Conservation (phyloP, 352 stramenopile genomes). For the Phytopythium delawarense region DNA sequence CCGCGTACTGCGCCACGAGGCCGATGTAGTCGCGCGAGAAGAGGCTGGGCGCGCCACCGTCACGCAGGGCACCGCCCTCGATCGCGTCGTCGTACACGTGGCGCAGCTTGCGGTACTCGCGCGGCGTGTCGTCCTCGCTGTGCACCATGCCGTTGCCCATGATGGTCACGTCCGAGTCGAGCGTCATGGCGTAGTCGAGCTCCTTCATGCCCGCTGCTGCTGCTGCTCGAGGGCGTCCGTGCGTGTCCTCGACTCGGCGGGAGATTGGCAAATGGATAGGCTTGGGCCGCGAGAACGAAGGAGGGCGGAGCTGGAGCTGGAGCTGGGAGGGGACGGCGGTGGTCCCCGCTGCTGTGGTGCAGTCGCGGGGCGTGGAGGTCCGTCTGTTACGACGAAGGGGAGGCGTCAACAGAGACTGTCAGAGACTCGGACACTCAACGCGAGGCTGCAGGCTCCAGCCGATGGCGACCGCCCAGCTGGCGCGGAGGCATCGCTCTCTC, state of each 20-base stretch:
- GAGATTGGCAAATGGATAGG: slow-evolving; percentile 4
- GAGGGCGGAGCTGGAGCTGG: not conserved
- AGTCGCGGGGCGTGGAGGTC: not conserved
- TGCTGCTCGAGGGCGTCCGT: not conserved
- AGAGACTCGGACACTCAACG: not conserved
- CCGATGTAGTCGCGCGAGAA: slow-evolving; percentile 47
- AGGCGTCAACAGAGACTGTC: not conserved
- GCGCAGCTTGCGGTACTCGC: slow-evolving; percentile 30
- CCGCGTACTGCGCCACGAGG: slow-evolving; percentile 47
- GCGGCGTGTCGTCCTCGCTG: slow-evolving; percentile 11
- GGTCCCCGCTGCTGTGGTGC: not conserved
- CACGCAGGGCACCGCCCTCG: slow-evolving; percentile 34
- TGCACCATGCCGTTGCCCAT: slow-evolving; percentile 3
- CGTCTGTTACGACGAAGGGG: not conserved
- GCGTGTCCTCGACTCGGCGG: not conserved
- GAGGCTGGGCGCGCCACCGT: slow-evolving; percentile 32
- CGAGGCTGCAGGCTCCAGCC: not conserved
- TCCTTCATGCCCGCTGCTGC: slow-evolving; percentile 4
- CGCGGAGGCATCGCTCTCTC: not conserved
- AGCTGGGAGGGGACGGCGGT: not conserved
- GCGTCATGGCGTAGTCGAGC: slow-evolving; percentile 6
- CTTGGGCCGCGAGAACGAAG: not conserved
- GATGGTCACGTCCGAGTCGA: slow-evolving; percentile 7
- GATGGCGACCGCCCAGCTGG: not conserved
- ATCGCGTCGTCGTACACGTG: slow-evolving; percentile 42